Conservation (phyloP, 352 stramenopile genomes). For the Globisporangium paroecandrum region DNA sequence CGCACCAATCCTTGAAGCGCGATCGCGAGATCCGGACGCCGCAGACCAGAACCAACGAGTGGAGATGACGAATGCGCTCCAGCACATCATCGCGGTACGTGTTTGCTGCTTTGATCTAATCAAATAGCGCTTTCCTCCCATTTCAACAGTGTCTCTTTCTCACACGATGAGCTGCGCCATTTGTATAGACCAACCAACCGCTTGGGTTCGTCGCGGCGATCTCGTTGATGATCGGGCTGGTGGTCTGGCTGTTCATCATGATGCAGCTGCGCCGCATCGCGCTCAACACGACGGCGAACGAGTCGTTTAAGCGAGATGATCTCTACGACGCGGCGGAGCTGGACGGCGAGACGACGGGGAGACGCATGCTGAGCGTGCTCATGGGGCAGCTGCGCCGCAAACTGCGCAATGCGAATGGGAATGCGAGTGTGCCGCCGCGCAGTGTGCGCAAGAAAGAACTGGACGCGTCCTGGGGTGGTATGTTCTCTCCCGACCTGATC, state of each 20-base stretch:
- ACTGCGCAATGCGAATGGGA: slow-evolving; percentile 19
- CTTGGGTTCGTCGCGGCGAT: slow-evolving; percentile 69
- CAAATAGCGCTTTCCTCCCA: background rate
- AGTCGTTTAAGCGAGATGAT: slow-evolving; percentile 81
- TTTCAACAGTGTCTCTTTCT: background rate
- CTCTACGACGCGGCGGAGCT: slow-evolving; percentile 55
- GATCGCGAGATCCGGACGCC: background rate
- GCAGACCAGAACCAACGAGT: slow-evolving; percentile 3
- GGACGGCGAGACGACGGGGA: slow-evolving; percentile 37
- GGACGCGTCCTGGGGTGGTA: slow-evolving; percentile 70
- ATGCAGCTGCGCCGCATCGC: slow-evolving; percentile 72
- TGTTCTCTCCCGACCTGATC: slow-evolving; percentile 68
- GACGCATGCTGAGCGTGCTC: slow-evolving; percentile 43
- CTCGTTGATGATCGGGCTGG: slow-evolving; percentile 49
- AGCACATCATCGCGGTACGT: slow-evolving; percentile 52
- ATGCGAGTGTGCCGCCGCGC: slow-evolving; percentile 14
- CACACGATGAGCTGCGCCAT: background rate
- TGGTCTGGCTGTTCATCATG: slow-evolving; percentile 71
- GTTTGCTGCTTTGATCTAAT: no score
- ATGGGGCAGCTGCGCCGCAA: slow-evolving; percentile 38
- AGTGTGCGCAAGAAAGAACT: slow-evolving; percentile 50
- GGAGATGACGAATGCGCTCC: slow-evolving; percentile 38
- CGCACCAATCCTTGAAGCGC: slow-evolving; percentile 26
- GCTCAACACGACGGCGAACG: slow-evolving; percentile 73
- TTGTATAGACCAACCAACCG: slow-evolving; percentile 47